Conservation (phyloP, 2,329 filamentous ascomycete genomes). For the Lecanicillium sp. region DNA sequence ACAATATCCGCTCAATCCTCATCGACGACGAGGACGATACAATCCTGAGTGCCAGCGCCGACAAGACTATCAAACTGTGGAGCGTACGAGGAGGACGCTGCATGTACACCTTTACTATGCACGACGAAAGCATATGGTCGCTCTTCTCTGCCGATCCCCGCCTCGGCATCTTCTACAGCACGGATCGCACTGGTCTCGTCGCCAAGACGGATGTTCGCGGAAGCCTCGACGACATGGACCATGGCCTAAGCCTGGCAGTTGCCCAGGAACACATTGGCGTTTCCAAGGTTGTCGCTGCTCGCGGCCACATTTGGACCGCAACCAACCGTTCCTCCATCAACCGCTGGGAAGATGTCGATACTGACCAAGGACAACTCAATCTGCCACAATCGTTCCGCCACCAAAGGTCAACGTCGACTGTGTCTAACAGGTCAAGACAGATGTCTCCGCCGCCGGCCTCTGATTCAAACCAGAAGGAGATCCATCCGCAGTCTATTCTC, state of each 20-base stretch:
- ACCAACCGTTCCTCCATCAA: constrained; percentile 89
- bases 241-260: constrained; percentile 83
- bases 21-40: constrained; percentile 84
- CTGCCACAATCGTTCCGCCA: constrained; percentile 48
- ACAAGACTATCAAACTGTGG: constrained; percentile 98
- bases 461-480: constrained; percentile 45
- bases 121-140: constrained; percentile 97
- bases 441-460: constrained; percentile 23
- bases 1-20: constrained; percentile 86
- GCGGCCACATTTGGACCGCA: constrained; percentile 80
- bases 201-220: constrained; percentile 88
- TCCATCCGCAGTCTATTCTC: constrained; percentile 71
- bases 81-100: constrained; percentile 90
- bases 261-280: constrained; percentile 87
- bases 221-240: constrained; percentile 61
- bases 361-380: constrained; percentile 56
- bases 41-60: constrained; percentile 88
- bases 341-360: constrained; percentile 82
- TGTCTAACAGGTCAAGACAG: constrained; percentile 27
- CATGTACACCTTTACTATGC: constrained; percentile 98
- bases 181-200: constrained; percentile 85
- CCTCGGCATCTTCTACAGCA: constrained; percentile 87
- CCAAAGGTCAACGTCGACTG: constrained; percentile 37
- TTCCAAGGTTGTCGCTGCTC: constrained; percentile 58
- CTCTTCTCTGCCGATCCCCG: constrained; percentile 82